Percentiles rank a stretch among this genome's conserved stretches.
Evolutionary conservation across 2,329 filamentous ascomycete species (phyloP).

Genomic region (Furcasterigmium furcatum): DNA sequence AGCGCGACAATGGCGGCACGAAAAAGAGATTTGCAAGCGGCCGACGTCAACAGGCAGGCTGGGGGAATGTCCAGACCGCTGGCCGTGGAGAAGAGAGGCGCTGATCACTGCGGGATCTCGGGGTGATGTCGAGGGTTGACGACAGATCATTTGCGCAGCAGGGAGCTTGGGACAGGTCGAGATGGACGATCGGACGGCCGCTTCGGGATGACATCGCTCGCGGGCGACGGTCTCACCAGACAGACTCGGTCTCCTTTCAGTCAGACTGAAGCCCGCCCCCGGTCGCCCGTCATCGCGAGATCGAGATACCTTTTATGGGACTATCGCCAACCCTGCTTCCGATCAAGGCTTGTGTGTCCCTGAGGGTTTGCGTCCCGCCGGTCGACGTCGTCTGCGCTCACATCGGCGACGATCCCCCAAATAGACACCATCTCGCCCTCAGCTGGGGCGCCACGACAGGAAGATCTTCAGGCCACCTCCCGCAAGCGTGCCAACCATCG

Average conservation of each 20-base stretch:
- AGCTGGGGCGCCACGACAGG: not conserved
- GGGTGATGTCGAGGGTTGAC: not conserved
- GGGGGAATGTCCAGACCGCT: not conserved
- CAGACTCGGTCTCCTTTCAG: too few relatives aligned
- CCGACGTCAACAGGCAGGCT: not conserved
- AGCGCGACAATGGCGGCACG: not conserved
- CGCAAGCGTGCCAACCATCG: not conserved
- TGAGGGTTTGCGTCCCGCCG: not conserved
- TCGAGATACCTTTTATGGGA: conserved; percentile 1
- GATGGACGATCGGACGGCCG: not conserved
- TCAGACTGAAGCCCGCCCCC: not conserved
- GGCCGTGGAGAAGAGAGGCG: not conserved
- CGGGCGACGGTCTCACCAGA: too few relatives aligned
- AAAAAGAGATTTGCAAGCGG: not conserved
- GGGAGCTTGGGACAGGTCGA: not conserved
- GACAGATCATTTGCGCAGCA: too few relatives aligned
- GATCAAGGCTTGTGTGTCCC: not conserved
- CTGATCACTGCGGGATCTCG: not conserved
- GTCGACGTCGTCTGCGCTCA: not conserved
- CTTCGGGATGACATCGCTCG: not conserved
- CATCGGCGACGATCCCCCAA: not conserved
- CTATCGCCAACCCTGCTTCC: not conserved
- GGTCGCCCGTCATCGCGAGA: not conserved
- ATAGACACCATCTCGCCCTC: not conserved
- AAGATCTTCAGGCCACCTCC: not conserved